Evolutionary conservation across 371 early-diverging fungal genomes (phyloP).

Genomic region (Mitosporidium daphniae): DNA sequence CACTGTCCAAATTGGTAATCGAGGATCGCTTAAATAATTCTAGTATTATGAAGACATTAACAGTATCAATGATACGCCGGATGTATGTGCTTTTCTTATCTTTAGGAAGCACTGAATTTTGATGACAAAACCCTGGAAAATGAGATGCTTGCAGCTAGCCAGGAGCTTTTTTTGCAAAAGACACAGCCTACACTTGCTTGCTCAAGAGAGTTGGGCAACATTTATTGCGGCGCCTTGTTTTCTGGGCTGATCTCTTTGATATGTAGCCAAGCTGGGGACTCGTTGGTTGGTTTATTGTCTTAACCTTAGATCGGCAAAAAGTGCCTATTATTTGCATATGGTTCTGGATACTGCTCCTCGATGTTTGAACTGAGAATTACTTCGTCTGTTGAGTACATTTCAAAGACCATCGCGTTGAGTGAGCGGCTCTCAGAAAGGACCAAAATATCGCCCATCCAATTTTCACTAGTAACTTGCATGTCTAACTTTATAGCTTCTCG

Average conservation of each 20-base stretch:
- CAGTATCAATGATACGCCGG: background rate
- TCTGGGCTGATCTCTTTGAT: constrained; percentile 42
- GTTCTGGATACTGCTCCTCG: constrained; percentile 69
- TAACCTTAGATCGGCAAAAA: constrained; percentile 21
- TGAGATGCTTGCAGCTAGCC: constrained; percentile 33
- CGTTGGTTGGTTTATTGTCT: constrained; percentile 11
- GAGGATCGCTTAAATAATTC: no score
- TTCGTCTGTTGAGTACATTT: no score
- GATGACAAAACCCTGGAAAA: constrained; percentile 42
- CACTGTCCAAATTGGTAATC: no score
- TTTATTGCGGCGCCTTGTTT: constrained; percentile 76
- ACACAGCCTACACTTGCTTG: constrained; percentile 35
- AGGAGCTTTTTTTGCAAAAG: constrained; percentile 25
- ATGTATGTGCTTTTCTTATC: constrained; percentile 24
- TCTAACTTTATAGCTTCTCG: no score
- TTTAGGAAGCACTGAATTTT: constrained; percentile 1
- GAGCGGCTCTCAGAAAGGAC: no score
- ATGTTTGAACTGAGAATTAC: constrained; percentile 17
- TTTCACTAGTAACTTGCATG: no score
- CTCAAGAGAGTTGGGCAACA: constrained; percentile 67
- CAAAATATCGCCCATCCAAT: no score
- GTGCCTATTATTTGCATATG: constrained; percentile 61
- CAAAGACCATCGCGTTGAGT: no score
- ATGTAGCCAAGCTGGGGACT: constrained; percentile 20
- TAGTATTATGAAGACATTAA: background rate